Evolutionary conservation across 2,329 filamentous ascomycete species (phyloP), one percentile per base, ranked within the genome.

Genomic region (Clarireedia monteithiana): DNA sequence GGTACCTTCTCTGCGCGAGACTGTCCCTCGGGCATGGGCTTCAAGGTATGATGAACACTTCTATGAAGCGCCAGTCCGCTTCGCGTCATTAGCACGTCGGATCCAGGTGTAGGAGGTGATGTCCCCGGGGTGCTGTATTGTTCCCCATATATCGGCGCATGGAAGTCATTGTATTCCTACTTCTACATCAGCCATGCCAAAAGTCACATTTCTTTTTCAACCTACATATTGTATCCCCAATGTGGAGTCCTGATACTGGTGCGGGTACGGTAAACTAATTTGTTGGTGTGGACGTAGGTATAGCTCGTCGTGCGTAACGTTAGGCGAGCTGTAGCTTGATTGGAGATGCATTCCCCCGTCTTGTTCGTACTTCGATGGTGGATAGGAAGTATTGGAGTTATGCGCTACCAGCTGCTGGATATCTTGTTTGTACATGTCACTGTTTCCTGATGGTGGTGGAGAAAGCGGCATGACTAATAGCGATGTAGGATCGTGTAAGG

Each of bases 41-140:
- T 61, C 34, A 66, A 50, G 38, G 46, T 60, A 30, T 67, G 66
- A 7, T 62, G 64, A 26, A 36, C 47, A 14, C 39, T 47, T 59
- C 64, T 58, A 48, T 60, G 62, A 42, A 63, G 54, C 15, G 55
- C 54, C 34, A 64, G 54, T 7, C 66, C 64, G 55, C 64, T 69
- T 58, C 67, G 65, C 30, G 67, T 68, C 46, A 59, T 56, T 14
- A 66, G 48, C 57, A 64, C 58, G 15, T 68, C 63, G 26, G 65
- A 64, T 14, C 70, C 71, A 9, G 74, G 74, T 15, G 75, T 76
- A 6, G 79, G 77, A 2, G 80, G 77, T 34, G 79, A 81, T 52
- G 74, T 76, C 27, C 76, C 77, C 0, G 78, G 77, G 6, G 78
- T 81, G 64, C 70, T 74, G 64, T 79, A 79, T 38, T 72, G 70